A percentile compares a stretch with the other conserved stretches of the same genome.
Conservation (phyloP, 73 alveolate genomes). For the Breviolum minutum region DNA sequence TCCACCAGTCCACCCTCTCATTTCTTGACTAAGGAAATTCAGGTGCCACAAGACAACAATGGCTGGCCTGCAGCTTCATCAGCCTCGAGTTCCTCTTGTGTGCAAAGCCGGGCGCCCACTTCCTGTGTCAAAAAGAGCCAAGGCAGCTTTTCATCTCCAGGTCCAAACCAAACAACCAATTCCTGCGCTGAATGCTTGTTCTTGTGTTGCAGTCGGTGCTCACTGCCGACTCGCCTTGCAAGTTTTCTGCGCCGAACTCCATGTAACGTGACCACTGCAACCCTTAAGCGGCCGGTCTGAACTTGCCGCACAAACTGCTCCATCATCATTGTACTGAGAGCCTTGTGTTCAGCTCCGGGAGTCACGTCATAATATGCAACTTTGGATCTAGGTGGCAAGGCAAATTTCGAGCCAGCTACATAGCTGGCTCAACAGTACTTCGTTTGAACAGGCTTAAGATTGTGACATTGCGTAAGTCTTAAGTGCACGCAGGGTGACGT, state of each 20-base stretch:
- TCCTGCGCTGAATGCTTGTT: too few species aligned
- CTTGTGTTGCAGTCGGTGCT: too few species aligned
- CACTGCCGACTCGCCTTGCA: constrained; percentile 33
- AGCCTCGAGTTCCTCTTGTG: constrained; percentile 42
- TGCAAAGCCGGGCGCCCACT: constrained; percentile 71
- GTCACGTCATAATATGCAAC: too few species aligned
- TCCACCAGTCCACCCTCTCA: background rate
- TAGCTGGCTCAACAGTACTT: too few species aligned
- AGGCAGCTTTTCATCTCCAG: too few species aligned
- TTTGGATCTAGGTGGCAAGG: too few species aligned
- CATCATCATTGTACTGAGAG: constrained; percentile 42
- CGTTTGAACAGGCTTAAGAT: too few species aligned
- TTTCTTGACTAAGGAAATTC: background rate
- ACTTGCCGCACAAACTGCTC: constrained; percentile 28
- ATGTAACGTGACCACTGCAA: constrained; percentile 51
- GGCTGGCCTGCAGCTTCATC: constrained; percentile 49
- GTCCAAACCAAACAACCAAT: too few species aligned
- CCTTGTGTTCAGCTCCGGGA: background rate
- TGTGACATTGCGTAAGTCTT: too few species aligned
- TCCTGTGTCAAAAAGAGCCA: background rate
- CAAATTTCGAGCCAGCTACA: too few species aligned
- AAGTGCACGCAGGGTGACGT: background rate
- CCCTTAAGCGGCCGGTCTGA: constrained; percentile 43
- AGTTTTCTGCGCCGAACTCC: constrained; percentile 58
- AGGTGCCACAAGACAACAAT: too few species aligned